Evolutionary conservation across 2,329 filamentous ascomycete species (phyloP).

Genomic region (Colletotrichum aenigma): DNA sequence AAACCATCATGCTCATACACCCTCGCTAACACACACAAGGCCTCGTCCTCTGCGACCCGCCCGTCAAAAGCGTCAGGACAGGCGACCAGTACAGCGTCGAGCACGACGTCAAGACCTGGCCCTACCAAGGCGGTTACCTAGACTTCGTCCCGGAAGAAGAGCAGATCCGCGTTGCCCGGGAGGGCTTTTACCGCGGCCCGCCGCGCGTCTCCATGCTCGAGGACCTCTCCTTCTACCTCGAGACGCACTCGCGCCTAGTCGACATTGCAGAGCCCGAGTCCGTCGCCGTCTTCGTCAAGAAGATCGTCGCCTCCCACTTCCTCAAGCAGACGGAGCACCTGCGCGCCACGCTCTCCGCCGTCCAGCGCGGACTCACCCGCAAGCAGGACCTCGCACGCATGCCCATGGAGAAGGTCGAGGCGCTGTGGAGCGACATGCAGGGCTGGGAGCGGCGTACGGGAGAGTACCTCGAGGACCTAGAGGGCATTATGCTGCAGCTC

Average conservation of each 20-base stretch:
- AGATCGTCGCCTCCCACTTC: constrained; percentile 28
- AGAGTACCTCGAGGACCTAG: constrained; percentile 28
- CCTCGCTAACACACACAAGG: constrained; percentile 2
- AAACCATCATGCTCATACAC: not conserved
- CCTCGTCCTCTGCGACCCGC: constrained; percentile 26
- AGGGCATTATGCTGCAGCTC: constrained; percentile 28
- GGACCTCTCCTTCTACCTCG: constrained; percentile 28
- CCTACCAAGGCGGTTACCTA: constrained; percentile 28
- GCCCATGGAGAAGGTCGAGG: constrained; percentile 25
- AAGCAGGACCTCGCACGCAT: constrained; percentile 26
- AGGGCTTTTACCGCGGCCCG: constrained; percentile 16
- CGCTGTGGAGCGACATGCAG: constrained; percentile 29
- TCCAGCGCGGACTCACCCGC: constrained; percentile 27
- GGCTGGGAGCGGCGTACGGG: constrained; percentile 28
- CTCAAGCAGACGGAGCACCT: constrained; percentile 26
- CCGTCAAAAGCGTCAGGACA: constrained; percentile 22
- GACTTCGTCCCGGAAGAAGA: constrained; percentile 26
- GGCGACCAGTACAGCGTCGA: constrained; percentile 19
- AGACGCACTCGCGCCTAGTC: constrained; percentile 17
- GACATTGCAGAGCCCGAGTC: constrained; percentile 9
- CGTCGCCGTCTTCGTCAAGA: constrained; percentile 24
- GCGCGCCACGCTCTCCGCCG: constrained; percentile 22
- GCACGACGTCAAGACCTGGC: constrained; percentile 17
- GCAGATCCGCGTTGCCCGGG: constrained; percentile 9
- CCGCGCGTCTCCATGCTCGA: constrained; percentile 24